Base-by-base conservation (phyloP, 2,329 filamentous ascomycete genomes). In the Blumeria hordei region DNA sequence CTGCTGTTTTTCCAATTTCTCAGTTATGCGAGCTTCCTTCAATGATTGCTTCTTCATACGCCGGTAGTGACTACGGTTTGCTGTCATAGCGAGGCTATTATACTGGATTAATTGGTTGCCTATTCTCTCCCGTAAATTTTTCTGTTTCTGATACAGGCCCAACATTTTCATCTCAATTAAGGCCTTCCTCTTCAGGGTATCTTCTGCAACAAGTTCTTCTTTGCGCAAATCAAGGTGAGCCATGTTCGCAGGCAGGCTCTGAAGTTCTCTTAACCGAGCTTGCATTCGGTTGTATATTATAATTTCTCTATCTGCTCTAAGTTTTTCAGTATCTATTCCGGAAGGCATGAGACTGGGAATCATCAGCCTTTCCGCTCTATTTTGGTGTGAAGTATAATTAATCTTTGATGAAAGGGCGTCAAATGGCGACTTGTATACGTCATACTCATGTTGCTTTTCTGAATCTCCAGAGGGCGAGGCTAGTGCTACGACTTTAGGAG, bases 1-100 rank as follows among this genome's bases (percentile, higher is more conserved):
- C 67, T 98, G 92, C 68, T 98, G 88, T 71, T 96, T 96, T 77
- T 98, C 92, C 1, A 98, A 79, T 69, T 95, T 98, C 76, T 98
- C 92, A 0, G 92, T 98, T 60, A 98, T 93, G 56, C 90, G 83
- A 56, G 92, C 92, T 70, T 98, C 92, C 37, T 90, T 83, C 53
- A 96, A 76, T 53, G 84, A 94, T 68, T 95, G 90, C 72, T 95
- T 96, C 81, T 98, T 98, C 73, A 92, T 84, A 53, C 92, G 82
- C 37, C 92, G 84, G 67, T 95, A 95, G 64, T 82, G 78, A 54
- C 85, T 82, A 53, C 92, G 81, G 66, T 98, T 98, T 0, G 88
- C 90, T 1, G 90, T 95, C 85, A 95, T 95, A 47, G 88, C 90
- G 33, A 96, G 77, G 63, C 94, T 96, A 65, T 96, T 88, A 57